Base-by-base conservation (phyloP, 1,139 yeast genomes). In the Candida sanyaensis region DNA sequence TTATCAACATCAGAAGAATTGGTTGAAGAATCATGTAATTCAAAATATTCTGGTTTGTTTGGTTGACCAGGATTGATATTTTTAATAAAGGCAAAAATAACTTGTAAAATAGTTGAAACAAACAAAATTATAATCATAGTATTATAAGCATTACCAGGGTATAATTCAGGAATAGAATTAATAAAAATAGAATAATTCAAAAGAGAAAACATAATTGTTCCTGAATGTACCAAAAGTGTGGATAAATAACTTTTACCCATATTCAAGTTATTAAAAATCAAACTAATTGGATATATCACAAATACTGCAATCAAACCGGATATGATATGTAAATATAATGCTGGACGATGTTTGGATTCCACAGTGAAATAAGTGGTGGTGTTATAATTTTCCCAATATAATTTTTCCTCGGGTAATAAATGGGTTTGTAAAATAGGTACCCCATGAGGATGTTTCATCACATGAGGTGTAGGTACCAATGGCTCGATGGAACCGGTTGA, bases 341-440 rank as follows among this genome's bases (percentile, higher is more conserved):
- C 77, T n/a, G 73, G 53, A 51, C 80, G 77, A 55, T 78, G 78
- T 4, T 73, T 65, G 1, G 77, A 61, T 1, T 77, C 79, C n/a
- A 81, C 68, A 10, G 79, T 82, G 66, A 89, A 81, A 64, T 79
- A 91, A 11, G 90, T 86, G 6, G 95, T 86, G n/a, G 96, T 82
- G 59, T 88, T 83, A 66, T 90, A 92, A 34, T 67, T 65, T 48
- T 84, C 85, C 98, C 98, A 92, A 65, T 77, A 91, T 26, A 77
- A 64, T 47, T 83, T 71, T 65, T 91, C 97, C 47, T 83, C 86
- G 0, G 93, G 88, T 36, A 83, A 76, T 43, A 91, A 71, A 28
- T 80, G 60, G 1, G 89, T 87, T 44, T 88, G 73, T 41, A 91
- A 72, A 39, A 91, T 88, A 0, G 96, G 93, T 51, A 80, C 63